Conservation (phyloP, 1,284 basidiomycete species). For the Apiotrichum porosum region DNA sequence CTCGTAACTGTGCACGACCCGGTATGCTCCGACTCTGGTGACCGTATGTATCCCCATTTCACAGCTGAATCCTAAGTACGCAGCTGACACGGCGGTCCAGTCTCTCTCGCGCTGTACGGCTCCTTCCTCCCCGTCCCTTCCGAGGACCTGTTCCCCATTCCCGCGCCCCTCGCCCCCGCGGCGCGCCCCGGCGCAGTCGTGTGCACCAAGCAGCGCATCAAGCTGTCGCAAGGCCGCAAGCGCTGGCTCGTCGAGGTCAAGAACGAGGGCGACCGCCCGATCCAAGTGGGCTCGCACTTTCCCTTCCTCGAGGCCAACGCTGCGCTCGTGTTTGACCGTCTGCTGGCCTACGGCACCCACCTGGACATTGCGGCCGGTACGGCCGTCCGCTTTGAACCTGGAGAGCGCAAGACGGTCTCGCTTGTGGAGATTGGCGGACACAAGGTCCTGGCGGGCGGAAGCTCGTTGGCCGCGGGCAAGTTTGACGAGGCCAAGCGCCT, state of each 20-base stretch:
- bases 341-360: conserved; percentile 67
- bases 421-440: conserved; percentile 75
- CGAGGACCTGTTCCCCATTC: conserved; percentile 59
- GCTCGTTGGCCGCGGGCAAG: conserved; percentile 63
- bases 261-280: conserved; percentile 89
- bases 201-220: conserved; percentile 62
- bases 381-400: conserved; percentile 94
- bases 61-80: neutral
- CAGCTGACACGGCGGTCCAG: no score
- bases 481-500: conserved; percentile 29
- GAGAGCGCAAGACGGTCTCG: conserved; percentile 76
- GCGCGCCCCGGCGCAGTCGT: conserved; percentile 71
- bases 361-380: conserved; percentile 89
- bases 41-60: conserved; percentile 50
- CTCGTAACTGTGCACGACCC: conserved; percentile 93
- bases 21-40: conserved; percentile 74
- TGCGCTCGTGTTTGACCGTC: conserved; percentile 75
- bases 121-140: conserved; percentile 83
- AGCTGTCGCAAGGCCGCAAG: conserved; percentile 67
- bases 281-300: conserved; percentile 94
- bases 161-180: conserved; percentile 55
- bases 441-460: conserved; percentile 73
- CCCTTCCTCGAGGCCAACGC: conserved; percentile 88
- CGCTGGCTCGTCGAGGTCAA: conserved; percentile 72
- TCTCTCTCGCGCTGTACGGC: conserved; percentile 79